A percentile compares a stretch with the other conserved stretches of the same genome.
phyloP scores from a whole-genome alignment of 2,329 filamentous ascomycete genomes.

The Chrysosporium queenslandicum region DNA sequence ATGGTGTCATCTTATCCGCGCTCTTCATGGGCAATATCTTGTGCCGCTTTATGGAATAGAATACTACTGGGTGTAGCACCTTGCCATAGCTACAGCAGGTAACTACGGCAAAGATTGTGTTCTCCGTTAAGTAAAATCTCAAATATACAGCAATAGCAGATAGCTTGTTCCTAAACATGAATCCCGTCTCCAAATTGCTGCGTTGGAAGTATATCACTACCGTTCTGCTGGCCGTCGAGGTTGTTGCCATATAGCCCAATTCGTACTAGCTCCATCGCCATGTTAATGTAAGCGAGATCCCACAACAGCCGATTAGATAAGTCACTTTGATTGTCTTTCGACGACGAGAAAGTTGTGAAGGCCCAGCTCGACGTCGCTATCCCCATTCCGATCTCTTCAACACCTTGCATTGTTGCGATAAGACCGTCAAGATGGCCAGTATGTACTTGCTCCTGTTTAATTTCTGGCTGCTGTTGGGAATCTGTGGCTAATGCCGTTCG shows the following conservation, averaged over 20 bases:
- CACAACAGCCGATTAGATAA: conserved; percentile 18
- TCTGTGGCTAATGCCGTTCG: neutral
- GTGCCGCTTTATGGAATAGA: too few relatives aligned
- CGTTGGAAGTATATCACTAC: too few relatives aligned
- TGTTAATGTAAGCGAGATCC: conserved; percentile 17
- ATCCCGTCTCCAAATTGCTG: too few relatives aligned
- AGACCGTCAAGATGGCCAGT: conserved; percentile 41
- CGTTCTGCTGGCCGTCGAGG: neutral
- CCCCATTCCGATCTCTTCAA: conserved; percentile 23
- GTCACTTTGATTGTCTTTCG: neutral
- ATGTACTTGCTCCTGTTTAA: conserved; percentile 22
- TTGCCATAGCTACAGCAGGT: too few relatives aligned
- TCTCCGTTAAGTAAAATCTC: too few relatives aligned
- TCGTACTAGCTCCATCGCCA: conserved; percentile 10
- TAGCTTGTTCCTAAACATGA: too few relatives aligned
- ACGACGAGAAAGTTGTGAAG: conserved; percentile 11
- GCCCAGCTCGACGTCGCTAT: conserved; percentile 10
- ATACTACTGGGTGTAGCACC: too few relatives aligned
- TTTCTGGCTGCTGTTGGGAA: neutral
- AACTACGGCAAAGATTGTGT: too few relatives aligned
- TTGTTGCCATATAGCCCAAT: conserved; percentile 9
- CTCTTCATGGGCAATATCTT: too few relatives aligned
- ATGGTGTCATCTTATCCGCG: too few relatives aligned
- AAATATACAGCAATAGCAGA: too few relatives aligned
- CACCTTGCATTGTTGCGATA: conserved; percentile 30